Evolutionary conservation across 129 eudicot species (phyloP), one percentile per base, ranked within the genome.

Genomic region (Saussurea involucrata): DNA sequence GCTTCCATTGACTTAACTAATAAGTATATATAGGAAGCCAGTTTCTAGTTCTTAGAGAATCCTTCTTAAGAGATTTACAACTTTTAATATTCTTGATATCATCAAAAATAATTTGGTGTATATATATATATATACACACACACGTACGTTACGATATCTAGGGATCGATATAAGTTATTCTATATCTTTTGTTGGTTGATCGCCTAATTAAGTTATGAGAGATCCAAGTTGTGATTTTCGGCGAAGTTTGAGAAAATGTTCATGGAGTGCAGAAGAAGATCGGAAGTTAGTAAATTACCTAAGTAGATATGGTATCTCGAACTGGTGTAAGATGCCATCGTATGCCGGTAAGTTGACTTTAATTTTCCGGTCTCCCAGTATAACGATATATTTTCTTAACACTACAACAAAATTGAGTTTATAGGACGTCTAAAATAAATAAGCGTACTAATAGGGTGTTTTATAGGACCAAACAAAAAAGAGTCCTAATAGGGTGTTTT

Each of bases 231-330:
- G 20, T 13, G 57, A 46, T 46, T 46, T 46, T 5, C 57, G 6
- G 18, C 57, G 18, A 46, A 37, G 33, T 17, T 46, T 81, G 29
- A 81, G 76, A 75, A 81, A 74, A 67, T 37, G 80, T 53, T 32
- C 84, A 25, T 81, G 84, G 84, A 74, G 69, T 37, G 33, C 70
- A 10, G 76, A 68, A 36, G 84, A 81, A 61, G 84, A 81, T 46
- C 78, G 61, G 63, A 69, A 67, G 71, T 28, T 81, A 8, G 18
- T 40, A 17, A 55, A 29, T 68, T 74, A 81, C 68, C 68, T 81
- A 24, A 74, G 20, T 5, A 74, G 28, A 33, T 18, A 36, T 40
- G 80, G 80, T 37, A 68, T 81, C 21, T 58, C 70, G 80, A 74
- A 68, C 32, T 81, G 84, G 84, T 67, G 49, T 61, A 63, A 64